These are phyloP conservation scores for Ceriops zippeliana DNA, from an alignment of 345 rosid species.

Conservation along the genomic window DNA sequence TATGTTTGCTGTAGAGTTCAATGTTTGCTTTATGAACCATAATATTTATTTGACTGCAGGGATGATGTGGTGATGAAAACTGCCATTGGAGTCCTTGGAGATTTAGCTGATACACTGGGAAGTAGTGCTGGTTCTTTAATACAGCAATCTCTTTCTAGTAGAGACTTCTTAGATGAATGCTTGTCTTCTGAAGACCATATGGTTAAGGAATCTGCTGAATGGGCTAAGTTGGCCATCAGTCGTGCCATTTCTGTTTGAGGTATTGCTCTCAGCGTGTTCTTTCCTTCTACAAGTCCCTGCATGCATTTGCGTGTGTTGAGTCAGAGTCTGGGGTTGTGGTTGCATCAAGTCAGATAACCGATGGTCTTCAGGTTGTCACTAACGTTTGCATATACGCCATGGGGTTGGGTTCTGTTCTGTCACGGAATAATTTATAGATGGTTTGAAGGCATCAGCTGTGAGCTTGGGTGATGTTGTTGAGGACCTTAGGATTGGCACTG, in stretches of 20 bases:
- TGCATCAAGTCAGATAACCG: too few species aligned
- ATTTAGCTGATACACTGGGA: slow-evolving; percentile 3
- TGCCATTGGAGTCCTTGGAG: slow-evolving; percentile 4
- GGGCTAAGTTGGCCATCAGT: neutral
- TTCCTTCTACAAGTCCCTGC: neutral
- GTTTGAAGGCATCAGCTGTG: too few species aligned
- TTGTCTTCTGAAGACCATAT: neutral
- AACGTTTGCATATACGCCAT: too few species aligned
- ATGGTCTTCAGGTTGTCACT: too few species aligned
- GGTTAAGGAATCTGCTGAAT: slow-evolving; percentile 7
- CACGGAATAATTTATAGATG: too few species aligned
- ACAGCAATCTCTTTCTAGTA: slow-evolving; percentile 6
- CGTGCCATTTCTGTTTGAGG: slow-evolving; percentile 3
- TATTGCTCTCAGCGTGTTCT: neutral
- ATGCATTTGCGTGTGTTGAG: neutral
- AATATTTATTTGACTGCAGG: neutral
- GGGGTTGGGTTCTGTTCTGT: too few species aligned
- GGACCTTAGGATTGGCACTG: too few species aligned
- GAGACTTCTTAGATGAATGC: slow-evolving; percentile 1
- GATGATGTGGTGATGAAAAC: slow-evolving; percentile 1
- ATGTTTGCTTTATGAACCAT: neutral
- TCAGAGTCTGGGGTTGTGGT: neutral
- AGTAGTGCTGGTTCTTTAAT: slow-evolving; percentile 3
- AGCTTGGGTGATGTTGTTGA: too few species aligned
- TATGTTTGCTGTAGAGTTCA: neutral